Evolutionary conservation across 441 rosid genomes (phyloP).

Genomic region (Kokia cookei): DNA sequence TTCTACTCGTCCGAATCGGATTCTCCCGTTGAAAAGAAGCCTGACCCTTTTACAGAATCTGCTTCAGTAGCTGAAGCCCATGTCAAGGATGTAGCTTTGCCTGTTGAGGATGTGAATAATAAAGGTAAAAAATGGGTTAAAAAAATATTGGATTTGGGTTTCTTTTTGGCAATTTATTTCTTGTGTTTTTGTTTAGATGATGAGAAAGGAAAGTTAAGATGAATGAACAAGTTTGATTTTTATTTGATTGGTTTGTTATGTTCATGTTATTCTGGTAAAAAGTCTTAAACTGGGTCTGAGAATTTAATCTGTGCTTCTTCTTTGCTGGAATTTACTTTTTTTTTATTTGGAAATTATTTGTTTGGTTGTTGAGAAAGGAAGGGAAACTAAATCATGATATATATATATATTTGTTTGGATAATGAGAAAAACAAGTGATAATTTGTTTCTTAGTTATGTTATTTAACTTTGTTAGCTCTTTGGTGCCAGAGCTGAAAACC

Average conservation of each 20-base stretch:
- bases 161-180: neutral
- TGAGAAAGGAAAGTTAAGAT: neutral
- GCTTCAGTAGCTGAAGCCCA: conserved; percentile 8
- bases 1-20: conserved; percentile 47
- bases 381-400: neutral
- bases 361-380: neutral
- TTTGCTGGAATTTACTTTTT: neutral
- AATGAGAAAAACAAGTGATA: neutral
- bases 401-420: neutral
- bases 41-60: conserved; percentile 17
- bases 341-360: neutral
- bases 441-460: neutral
- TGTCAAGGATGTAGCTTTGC: conserved; percentile 13
- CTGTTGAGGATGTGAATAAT: conserved; percentile 30
- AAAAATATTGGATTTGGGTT: neutral
- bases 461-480: conserved; percentile 13
- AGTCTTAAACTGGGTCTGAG: neutral
- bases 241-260: neutral
- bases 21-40: conserved; percentile 16
- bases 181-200: neutral
- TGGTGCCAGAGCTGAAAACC: conserved; percentile 49
- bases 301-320: neutral
- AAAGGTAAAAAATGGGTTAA: conserved; percentile 28
- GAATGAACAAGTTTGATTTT: neutral
- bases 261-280: neutral